Percentiles rank a stretch among this genome's conserved stretches.
These are phyloP conservation scores for Diaporthe amygdali DNA, from an alignment of 2,329 filamentous ascomycete species.

Conservation along the genomic window DNA sequence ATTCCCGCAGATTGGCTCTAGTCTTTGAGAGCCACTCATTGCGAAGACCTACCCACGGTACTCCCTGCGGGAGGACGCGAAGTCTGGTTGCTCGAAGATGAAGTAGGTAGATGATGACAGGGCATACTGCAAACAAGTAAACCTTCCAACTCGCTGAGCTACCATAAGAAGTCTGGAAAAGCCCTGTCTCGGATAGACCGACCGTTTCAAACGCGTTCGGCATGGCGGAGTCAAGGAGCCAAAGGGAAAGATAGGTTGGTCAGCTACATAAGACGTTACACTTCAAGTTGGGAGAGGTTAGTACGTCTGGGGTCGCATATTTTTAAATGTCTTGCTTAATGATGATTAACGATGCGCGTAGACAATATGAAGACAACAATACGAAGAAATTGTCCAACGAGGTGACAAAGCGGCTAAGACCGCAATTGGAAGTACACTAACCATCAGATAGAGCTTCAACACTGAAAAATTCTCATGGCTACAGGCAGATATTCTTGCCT, in stretches of 20 bases:
- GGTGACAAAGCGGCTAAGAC: not conserved
- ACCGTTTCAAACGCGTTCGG: not conserved
- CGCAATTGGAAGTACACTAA: not conserved
- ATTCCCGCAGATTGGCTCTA: not conserved
- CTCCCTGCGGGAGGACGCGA: not conserved
- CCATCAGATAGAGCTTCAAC: not conserved
- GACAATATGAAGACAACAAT: not conserved
- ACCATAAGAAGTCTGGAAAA: not conserved
- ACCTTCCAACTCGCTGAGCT: not conserved
- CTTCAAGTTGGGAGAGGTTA: not conserved
- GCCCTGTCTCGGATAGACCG: not conserved
- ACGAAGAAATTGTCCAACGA: not conserved
- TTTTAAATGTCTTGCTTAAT: no score
- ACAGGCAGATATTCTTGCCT: no score
- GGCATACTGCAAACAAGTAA: not conserved
- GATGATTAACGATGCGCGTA: no score
- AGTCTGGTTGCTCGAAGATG: constrained; percentile 1
- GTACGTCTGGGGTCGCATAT: not conserved
- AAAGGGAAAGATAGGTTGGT: not conserved
- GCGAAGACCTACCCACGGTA: not conserved
- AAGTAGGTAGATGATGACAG: not conserved
- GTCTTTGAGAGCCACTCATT: not conserved
- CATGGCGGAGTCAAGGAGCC: not conserved
- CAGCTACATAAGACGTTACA: not conserved
- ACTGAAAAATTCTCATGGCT: not conserved